Evolutionary conservation across 2,329 filamentous ascomycete genomes (phyloP).

Genomic region (Scleromitrula shiraiana): DNA sequence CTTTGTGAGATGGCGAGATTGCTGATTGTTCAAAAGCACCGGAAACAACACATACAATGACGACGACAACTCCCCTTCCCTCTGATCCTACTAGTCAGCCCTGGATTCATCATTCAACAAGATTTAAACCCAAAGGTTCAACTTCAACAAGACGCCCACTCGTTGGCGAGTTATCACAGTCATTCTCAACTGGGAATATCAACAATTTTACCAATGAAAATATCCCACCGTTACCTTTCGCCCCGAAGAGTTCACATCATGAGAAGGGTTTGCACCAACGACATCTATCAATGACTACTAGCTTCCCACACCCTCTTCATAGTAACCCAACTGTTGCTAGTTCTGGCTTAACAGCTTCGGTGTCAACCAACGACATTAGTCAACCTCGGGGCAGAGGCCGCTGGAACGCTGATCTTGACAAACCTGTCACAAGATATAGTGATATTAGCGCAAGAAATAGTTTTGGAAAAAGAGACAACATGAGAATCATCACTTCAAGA

Average conservation of each 20-base stretch:
- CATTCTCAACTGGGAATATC: conserved; percentile 3
- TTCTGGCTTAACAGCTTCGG: conserved; percentile 17
- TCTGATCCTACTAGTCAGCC: not conserved
- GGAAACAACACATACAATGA: not conserved
- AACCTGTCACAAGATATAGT: not conserved
- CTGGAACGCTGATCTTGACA: not conserved
- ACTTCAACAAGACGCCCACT: not conserved
- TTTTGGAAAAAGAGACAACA: too few relatives aligned
- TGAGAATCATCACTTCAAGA: not conserved
- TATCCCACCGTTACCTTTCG: not conserved
- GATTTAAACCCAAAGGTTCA: not conserved
- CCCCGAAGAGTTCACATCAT: conserved; percentile 4
- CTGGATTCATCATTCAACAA: not conserved
- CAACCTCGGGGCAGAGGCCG: conserved; percentile 1
- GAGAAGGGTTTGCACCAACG: conserved; percentile 1
- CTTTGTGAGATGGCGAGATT: too few relatives aligned
- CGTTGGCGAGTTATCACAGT: not conserved
- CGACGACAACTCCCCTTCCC: not conserved
- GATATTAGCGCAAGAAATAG: too few relatives aligned
- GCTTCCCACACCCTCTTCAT: conserved; percentile 9
- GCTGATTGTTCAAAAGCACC: too few relatives aligned
- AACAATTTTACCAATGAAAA: not conserved
- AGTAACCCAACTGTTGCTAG: conserved; percentile 18
- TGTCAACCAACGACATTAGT: conserved; percentile 15
- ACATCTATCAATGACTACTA: not conserved